Conservation (phyloP, 2,329 filamentous ascomycete genomes). For the Endoconidiophora polonica region DNA sequence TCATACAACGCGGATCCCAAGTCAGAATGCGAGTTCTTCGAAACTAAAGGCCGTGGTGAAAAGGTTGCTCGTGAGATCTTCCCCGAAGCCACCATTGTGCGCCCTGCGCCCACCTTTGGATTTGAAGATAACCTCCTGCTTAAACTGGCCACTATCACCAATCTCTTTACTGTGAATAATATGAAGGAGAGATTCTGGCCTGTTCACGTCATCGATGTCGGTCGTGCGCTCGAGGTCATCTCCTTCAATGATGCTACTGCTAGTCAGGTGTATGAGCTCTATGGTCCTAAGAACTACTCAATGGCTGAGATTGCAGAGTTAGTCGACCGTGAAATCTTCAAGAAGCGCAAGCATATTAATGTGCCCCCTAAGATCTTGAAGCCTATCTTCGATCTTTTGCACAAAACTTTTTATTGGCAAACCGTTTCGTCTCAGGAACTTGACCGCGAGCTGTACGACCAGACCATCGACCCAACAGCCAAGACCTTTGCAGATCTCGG, state of each 20-base stretch:
- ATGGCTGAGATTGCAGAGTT: constrained; percentile 72
- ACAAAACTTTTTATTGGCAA: constrained; percentile 80
- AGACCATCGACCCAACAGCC: constrained; percentile 72
- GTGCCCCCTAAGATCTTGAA: constrained; percentile 67
- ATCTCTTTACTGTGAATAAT: constrained; percentile 79
- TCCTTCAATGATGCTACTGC: constrained; percentile 80
- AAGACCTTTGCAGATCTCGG: constrained; percentile 93
- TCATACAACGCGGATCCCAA: constrained; percentile 75
- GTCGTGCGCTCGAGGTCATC: constrained; percentile 75
- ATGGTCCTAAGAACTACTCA: constrained; percentile 83
- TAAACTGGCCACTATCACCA: constrained; percentile 62
- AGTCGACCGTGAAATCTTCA: constrained; percentile 84
- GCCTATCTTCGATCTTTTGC: constrained; percentile 56
- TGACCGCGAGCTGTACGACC: constrained; percentile 84
- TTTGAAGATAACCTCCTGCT: constrained; percentile 87
- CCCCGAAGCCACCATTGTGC: constrained; percentile 92
- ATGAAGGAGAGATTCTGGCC: constrained; percentile 85
- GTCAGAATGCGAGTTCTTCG: constrained; percentile 76
- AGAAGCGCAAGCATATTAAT: constrained; percentile 80
- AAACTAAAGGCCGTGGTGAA: constrained; percentile 78
- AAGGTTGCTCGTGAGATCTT: constrained; percentile 73
- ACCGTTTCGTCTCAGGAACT: constrained; percentile 69
- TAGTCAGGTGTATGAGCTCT: constrained; percentile 83
- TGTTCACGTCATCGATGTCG: constrained; percentile 88
- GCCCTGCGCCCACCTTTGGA: constrained; percentile 84